Evolutionary conservation across 75 land plant genomes (phyloP).

Genomic region (Sequoiadendron giganteum): DNA sequence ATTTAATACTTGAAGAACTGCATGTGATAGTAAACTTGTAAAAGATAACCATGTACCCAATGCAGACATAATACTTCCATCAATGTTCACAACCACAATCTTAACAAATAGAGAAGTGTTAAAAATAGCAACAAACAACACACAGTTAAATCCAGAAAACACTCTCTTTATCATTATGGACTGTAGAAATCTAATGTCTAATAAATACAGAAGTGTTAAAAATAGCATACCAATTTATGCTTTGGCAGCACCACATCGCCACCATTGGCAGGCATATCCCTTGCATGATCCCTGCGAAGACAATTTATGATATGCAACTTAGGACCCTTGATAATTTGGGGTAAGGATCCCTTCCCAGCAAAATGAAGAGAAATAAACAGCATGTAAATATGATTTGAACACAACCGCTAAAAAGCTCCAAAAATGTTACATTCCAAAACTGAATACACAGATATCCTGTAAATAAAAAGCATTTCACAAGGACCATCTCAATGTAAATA

Average conservation of each 20-base stretch:
- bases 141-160: too few species aligned
- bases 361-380: neutral
- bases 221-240: neutral
- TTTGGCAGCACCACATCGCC: neutral
- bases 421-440: neutral
- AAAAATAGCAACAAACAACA: neutral
- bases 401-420: neutral
- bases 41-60: neutral
- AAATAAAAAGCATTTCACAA: neutral
- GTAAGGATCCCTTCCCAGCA: neutral
- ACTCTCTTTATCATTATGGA: too few species aligned
- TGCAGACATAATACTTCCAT: neutral
- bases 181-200: too few species aligned
- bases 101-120: neutral
- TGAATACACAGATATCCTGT: neutral
- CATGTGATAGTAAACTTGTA: neutral
- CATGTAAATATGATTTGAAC: too few species aligned
- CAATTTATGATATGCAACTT: neutral
- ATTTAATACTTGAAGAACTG: neutral
- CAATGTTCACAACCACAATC: neutral
- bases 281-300: slow-evolving; percentile 11
- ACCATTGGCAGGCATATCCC: neutral
- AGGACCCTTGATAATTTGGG: neutral
- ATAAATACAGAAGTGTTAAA: neutral
- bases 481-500: neutral